These are phyloP conservation scores for Quercus lobata DNA, from an alignment of 331 rosid genomes.

Conservation along the genomic window DNA sequence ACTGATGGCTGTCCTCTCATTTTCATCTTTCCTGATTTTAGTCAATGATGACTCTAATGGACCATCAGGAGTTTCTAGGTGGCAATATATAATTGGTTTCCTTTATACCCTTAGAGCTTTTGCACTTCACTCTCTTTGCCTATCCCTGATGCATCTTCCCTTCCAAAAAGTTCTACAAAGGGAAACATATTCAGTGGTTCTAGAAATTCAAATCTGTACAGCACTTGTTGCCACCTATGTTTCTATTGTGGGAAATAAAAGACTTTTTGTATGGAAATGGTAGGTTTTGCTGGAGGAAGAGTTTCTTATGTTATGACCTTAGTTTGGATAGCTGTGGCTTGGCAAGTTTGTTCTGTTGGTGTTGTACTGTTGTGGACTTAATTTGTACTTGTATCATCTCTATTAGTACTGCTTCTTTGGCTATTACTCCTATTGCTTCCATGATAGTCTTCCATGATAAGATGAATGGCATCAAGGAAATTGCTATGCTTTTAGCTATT, in stretches of 20 bases:
- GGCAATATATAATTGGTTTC: slow-evolving; percentile 3
- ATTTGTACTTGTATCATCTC: too few relatives aligned
- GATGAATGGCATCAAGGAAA: too few relatives aligned
- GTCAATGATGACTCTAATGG: slow-evolving; percentile 44
- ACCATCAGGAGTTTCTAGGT: background rate
- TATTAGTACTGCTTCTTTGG: too few relatives aligned
- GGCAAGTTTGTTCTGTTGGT: slow-evolving; percentile 70
- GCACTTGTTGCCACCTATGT: slow-evolving; percentile 48
- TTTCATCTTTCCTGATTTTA: slow-evolving; percentile 55
- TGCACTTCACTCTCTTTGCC: too few relatives aligned
- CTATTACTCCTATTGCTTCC: too few relatives aligned
- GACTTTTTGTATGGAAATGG: too few relatives aligned
- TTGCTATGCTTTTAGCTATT: too few relatives aligned
- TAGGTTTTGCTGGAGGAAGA: too few relatives aligned
- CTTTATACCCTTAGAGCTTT: slow-evolving; percentile 16
- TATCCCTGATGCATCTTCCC: slow-evolving; percentile 43
- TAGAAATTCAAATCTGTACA: slow-evolving; percentile 67
- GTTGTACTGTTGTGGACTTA: slow-evolving; percentile 37
- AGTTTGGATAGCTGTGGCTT: slow-evolving; percentile 53
- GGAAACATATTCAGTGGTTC: slow-evolving; percentile 55
- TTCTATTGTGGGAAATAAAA: slow-evolving; percentile 49
- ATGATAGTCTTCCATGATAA: too few relatives aligned
- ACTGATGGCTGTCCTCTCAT: slow-evolving; percentile 45
- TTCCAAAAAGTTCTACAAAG: slow-evolving; percentile 54
- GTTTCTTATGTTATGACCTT: slow-evolving; percentile 47